Percentiles rank a stretch among this genome's conserved stretches.
phyloP scores from a whole-genome alignment of 192 early-diverging fungal genomes.

The Nowakowskiella sp. region DNA sequence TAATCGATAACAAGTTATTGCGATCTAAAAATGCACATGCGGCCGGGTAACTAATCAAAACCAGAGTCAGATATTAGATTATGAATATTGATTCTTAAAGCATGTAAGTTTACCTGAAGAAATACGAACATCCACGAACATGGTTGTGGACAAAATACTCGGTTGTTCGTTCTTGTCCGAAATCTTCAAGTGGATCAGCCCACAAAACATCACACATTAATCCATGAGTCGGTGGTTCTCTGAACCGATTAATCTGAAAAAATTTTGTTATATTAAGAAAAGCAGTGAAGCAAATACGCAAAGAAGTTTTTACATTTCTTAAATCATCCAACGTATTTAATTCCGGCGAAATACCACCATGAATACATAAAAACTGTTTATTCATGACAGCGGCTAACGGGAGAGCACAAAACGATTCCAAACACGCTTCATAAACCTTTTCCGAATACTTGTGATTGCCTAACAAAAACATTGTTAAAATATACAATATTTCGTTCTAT shows the following conservation, averaged over 20 bases:
- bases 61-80: background rate
- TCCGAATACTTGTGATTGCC: constrained; percentile 93
- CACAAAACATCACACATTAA: constrained; percentile 92
- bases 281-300: background rate
- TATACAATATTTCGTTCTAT: background rate
- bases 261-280: constrained; percentile 1
- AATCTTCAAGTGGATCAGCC: constrained; percentile 94
- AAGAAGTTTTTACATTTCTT: constrained; percentile 33
- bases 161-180: constrained; percentile 87
- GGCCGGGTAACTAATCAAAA: constrained; percentile 63
- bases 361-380: constrained; percentile 92
- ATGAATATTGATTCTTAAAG: background rate
- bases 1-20: constrained; percentile 89
- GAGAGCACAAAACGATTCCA: constrained; percentile 84
- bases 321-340: constrained; percentile 87
- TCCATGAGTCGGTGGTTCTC: constrained; percentile 88
- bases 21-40: constrained; percentile 89
- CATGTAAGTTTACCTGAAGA: constrained; percentile 57
- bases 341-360: constrained; percentile 92
- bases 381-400: constrained; percentile 93
- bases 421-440: constrained; percentile 80
- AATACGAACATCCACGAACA: constrained; percentile 92
- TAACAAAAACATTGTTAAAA: constrained; percentile 17
- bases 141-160: constrained; percentile 88
- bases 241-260: constrained; percentile 77